phyloP scores from a whole-genome alignment of 2,329 filamentous ascomycete species.

The Arthrobotrys musiformis region DNA sequence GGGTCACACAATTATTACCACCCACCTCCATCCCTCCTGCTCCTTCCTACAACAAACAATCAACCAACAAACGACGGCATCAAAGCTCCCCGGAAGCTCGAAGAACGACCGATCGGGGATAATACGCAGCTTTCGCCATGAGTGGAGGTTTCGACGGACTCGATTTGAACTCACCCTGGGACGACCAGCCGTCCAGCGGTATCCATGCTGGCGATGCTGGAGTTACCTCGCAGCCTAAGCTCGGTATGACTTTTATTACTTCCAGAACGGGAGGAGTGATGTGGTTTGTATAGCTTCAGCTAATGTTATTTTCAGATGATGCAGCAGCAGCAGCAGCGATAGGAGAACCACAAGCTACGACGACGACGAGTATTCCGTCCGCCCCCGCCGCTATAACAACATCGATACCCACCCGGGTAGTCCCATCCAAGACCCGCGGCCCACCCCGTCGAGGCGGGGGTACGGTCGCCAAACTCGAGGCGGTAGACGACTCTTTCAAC shows the following conservation, averaged over 20 bases:
- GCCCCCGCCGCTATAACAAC: conserved; percentile 14
- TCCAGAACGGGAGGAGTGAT: background rate
- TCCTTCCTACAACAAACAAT: background rate
- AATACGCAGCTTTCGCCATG: conserved; percentile 29
- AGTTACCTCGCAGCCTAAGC: conserved; percentile 26
- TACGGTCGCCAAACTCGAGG: conserved; percentile 80
- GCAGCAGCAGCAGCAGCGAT: too few species aligned
- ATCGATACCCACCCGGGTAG: conserved; percentile 44
- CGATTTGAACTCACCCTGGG: conserved; percentile 54
- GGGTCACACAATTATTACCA: background rate
- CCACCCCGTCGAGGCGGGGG: conserved; percentile 72
- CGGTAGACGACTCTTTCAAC: conserved; percentile 79
- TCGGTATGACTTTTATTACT: conserved; percentile 12
- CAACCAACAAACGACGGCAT: background rate
- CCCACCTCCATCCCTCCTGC: background rate
- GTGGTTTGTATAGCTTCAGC: background rate
- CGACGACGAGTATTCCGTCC: conserved; percentile 11
- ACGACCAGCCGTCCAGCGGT: conserved; percentile 52
- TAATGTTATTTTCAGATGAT: conserved; percentile 18
- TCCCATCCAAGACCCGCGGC: conserved; percentile 58
- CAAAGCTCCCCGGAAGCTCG: background rate
- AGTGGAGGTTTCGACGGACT: conserved; percentile 55
- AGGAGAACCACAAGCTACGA: conserved; percentile 23
- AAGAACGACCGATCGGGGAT: conserved; percentile 3
- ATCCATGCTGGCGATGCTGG: background rate